Percentiles rank a stretch among this genome's conserved stretches.
Conservation (phyloP, 805 yeast genomes). For the Wickerhamomyces chaumierensis region DNA sequence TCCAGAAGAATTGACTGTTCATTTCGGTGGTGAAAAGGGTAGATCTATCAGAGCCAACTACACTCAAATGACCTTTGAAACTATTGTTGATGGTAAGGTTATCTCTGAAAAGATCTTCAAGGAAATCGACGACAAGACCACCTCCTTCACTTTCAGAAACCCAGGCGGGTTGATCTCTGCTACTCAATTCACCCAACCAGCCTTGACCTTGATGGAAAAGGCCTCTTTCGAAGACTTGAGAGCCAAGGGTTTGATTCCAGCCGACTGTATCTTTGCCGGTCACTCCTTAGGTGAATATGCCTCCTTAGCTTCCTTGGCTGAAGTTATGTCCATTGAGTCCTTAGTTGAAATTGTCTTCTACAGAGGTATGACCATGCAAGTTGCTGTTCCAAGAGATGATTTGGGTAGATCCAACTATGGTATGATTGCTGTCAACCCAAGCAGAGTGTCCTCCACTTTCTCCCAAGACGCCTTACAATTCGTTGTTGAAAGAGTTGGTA, state of each 20-base stretch:
- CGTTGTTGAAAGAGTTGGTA: slow-evolving; percentile 81
- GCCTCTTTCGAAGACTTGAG: slow-evolving; percentile 97
- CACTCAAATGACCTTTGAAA: slow-evolving; percentile 95
- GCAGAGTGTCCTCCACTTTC: slow-evolving; percentile 82
- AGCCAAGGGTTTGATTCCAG: slow-evolving; percentile 89
- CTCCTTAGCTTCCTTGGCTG: slow-evolving; percentile 93
- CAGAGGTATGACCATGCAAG: slow-evolving; percentile 99
- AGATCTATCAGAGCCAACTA: slow-evolving; percentile 89
- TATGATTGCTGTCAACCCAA: slow-evolving; percentile 98
- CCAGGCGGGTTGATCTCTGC: slow-evolving; percentile 95
- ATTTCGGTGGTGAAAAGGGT: slow-evolving; percentile 98
- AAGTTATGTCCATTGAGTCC: slow-evolving; percentile 97
- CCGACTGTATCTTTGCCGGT: slow-evolving; percentile 93
- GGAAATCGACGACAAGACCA: slow-evolving; percentile 70
- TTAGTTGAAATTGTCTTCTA: slow-evolving; percentile 96
- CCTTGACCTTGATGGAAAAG: slow-evolving; percentile 97
- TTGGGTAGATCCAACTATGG: slow-evolving; percentile 96
- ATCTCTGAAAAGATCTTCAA: slow-evolving; percentile 93
- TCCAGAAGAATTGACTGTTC: slow-evolving; percentile 90
- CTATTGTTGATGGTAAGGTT: slow-evolving; percentile 74
- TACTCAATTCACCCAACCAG: slow-evolving; percentile 99
- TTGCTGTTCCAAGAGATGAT: slow-evolving; percentile 96
- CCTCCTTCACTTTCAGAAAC: slow-evolving; percentile 79
- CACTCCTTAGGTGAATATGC: slow-evolving; percentile 99
- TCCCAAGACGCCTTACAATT: slow-evolving; percentile 88